These are phyloP conservation scores for Dimocarpus longan DNA, from an alignment of 345 rosid species.

Conservation along the genomic window DNA sequence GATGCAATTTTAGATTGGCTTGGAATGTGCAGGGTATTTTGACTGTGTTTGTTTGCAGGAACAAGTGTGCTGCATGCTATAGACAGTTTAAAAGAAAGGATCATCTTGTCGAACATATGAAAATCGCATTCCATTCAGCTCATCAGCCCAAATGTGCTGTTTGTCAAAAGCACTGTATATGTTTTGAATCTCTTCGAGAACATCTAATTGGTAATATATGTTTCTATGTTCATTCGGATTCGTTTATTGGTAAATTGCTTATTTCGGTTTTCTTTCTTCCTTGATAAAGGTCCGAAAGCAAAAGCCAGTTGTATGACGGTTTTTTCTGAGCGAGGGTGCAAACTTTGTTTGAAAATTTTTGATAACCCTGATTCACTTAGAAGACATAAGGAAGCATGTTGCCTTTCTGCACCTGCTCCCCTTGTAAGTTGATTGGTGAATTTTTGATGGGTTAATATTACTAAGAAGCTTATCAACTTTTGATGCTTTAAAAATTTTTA, in stretches of 20 bases:
- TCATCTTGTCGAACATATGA: conserved; percentile 88
- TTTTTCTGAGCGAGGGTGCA: conserved; percentile 59
- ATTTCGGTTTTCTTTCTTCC: conserved; percentile 4
- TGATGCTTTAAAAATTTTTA: background rate
- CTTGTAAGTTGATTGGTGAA: conserved; percentile 45
- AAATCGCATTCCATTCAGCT: conserved; percentile 61
- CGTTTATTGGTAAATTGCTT: background rate
- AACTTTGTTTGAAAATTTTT: conserved; percentile 57
- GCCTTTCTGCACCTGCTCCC: conserved; percentile 47
- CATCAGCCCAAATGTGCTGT: conserved; percentile 73
- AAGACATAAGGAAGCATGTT: conserved; percentile 50
- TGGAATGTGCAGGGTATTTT: background rate
- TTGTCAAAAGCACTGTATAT: conserved; percentile 75
- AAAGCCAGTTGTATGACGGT: conserved; percentile 48
- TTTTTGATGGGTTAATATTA: background rate
- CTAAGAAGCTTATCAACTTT: background rate
- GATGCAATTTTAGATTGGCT: background rate
- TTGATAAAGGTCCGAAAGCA: conserved; percentile 41
- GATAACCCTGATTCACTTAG: conserved; percentile 39
- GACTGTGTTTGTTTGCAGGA: conserved; percentile 38
- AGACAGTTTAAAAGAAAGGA: conserved; percentile 67
- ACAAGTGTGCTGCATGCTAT: conserved; percentile 73
- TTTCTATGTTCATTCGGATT: background rate
- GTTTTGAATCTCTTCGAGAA: conserved; percentile 66
- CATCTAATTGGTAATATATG: conserved; percentile 56